A percentile compares a stretch with the other conserved stretches of the same genome.
These are phyloP conservation scores for Spinacia oleracea DNA, from an alignment of 179 eudicot species.

Conservation along the genomic window DNA sequence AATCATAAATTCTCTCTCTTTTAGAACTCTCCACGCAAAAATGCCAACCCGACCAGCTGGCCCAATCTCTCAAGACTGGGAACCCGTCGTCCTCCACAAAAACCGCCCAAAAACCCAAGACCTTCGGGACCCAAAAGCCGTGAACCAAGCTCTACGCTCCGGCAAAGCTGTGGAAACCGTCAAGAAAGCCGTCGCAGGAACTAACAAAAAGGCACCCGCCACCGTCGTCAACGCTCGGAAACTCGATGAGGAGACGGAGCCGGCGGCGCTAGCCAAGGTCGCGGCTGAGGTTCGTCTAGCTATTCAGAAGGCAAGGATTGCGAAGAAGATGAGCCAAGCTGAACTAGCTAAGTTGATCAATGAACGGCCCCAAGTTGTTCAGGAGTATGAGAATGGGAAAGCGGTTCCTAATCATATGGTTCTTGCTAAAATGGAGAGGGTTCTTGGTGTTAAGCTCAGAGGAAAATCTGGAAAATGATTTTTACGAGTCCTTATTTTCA, in stretches of 20 bases:
- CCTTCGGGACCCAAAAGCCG: conserved; percentile 58
- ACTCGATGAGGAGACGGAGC: conserved; percentile 64
- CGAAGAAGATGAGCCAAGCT: conserved; percentile 74
- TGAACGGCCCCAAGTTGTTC: conserved; percentile 65
- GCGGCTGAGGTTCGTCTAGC: conserved; percentile 47
- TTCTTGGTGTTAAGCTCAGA: conserved; percentile 69
- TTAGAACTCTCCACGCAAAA: neutral
- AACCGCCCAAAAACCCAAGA: conserved; percentile 48
- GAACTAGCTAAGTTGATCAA: conserved; percentile 60
- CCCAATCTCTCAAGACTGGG: conserved; percentile 63
- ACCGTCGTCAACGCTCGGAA: conserved; percentile 51
- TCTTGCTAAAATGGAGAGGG: conserved; percentile 64
- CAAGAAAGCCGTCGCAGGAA: conserved; percentile 52
- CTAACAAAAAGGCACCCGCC: conserved; percentile 47
- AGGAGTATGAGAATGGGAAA: conserved; percentile 81
- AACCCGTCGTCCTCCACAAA: conserved; percentile 62
- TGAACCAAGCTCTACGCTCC: conserved; percentile 59
- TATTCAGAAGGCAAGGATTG: conserved; percentile 71
- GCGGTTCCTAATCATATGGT: conserved; percentile 72
- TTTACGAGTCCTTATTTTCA: neutral
- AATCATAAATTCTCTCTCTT: neutral
- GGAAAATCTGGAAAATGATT: conserved; percentile 40
- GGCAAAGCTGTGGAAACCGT: conserved; percentile 61
- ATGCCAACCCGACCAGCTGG: conserved; percentile 56
- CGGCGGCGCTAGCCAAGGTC: conserved; percentile 51